Conservation (phyloP, 139 green algal species). For the Eudorina sp. region DNA sequence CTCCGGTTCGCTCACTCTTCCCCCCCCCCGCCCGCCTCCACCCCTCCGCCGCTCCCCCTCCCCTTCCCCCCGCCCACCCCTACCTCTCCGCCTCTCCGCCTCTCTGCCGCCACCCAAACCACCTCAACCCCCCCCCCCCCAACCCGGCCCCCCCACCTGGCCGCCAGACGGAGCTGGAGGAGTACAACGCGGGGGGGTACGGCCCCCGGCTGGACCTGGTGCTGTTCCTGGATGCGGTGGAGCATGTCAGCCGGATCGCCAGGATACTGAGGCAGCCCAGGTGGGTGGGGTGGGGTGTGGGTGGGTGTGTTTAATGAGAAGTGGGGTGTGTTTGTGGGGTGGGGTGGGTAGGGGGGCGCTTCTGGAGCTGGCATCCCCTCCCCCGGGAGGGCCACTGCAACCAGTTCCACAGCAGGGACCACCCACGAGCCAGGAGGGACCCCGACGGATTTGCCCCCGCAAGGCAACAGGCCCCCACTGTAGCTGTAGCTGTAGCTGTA, state of each 20-base stretch:
- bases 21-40: no score
- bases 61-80: not conserved
- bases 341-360: not conserved
- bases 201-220: conserved; percentile 71
- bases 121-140: not conserved
- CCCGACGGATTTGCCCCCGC: no score
- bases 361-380: no score
- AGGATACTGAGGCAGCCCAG: conserved; percentile 82
- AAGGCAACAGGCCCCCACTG: no score
- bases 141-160: not conserved
- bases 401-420: no score
- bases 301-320: no score
- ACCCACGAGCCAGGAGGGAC: no score
- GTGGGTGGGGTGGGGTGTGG: not conserved
- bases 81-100: not conserved
- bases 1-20: no score
- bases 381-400: no score
- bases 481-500: no score
- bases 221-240: conserved; percentile 88
- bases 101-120: not conserved
- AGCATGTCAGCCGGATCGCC: conserved; percentile 79
- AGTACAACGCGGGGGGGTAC: conserved; percentile 77
- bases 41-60: not conserved
- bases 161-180: conserved; percentile 74
- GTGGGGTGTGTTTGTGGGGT: no score